Conservation (phyloP, 306 rosid genomes). For the Arachis stenosperma region DNA sequence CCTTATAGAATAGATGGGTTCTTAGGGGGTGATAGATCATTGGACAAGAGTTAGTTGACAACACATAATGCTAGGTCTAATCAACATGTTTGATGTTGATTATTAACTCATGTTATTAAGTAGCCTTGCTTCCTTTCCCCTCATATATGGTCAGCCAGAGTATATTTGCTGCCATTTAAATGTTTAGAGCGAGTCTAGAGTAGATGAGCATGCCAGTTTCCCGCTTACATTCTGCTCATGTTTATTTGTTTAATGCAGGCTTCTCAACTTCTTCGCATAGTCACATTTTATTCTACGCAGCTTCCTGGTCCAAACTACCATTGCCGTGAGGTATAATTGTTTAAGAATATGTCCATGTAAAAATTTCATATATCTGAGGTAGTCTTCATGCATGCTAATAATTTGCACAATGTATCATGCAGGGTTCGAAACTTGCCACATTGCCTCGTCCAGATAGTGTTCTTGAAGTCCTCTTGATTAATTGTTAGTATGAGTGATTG, state of each 20-base stretch:
- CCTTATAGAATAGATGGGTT: background rate
- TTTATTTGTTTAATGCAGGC: slow-evolving; percentile 52
- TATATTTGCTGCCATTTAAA: background rate
- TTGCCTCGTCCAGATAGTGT: slow-evolving; percentile 88
- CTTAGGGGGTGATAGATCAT: slow-evolving; percentile 18
- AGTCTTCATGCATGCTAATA: slow-evolving; percentile 10
- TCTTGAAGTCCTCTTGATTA: slow-evolving; percentile 71
- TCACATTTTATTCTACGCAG: slow-evolving; percentile 84
- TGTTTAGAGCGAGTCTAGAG: slow-evolving; percentile 3
- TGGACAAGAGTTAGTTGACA: background rate
- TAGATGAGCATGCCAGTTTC: slow-evolving; percentile 17
- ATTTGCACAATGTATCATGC: slow-evolving; percentile 30
- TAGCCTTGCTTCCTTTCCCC: background rate
- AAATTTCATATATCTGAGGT: background rate
- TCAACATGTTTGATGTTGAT: background rate
- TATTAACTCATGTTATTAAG: slow-evolving; percentile 4
- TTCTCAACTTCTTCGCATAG: slow-evolving; percentile 76
- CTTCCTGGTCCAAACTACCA: slow-evolving; percentile 96
- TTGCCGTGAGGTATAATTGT: slow-evolving; percentile 66
- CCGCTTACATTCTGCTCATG: slow-evolving; percentile 22
- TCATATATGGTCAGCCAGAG: slow-evolving; percentile 10
- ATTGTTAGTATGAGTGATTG: slow-evolving; percentile 56
- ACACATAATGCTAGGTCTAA: slow-evolving; percentile 7
- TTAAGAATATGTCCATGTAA: background rate
- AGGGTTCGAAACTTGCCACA: slow-evolving; percentile 93